Base-by-base conservation (phyloP, 768 basidiomycete species). In the Cyclocybe cylindracea region DNA sequence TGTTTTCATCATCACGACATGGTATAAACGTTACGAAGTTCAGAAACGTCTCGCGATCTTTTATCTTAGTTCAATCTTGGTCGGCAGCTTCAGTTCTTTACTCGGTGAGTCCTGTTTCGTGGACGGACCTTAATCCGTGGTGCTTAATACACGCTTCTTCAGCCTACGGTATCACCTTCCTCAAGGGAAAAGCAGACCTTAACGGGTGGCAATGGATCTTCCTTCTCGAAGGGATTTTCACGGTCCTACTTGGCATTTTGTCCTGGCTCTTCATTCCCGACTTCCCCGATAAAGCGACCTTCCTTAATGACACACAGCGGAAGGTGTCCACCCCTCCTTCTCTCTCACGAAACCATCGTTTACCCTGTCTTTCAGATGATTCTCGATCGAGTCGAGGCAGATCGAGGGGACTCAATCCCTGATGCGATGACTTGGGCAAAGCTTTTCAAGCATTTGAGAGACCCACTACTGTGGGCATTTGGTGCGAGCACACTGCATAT, bases 21-120 rank as follows among this genome's bases (percentile, higher is more conserved):
- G 74, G 73, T 72, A 74, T 54, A 70, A 66, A 16, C 69, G 74
- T 7, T 63, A 72, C 40, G 75, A 77, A 59, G 73, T 76, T 5
- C 73, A 77, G 43, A 60, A 58, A 52, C 59, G 56, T 24, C 54
- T 62, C 32, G 59, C 61, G 11, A 42, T 60, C 19, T 62, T 62
- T 44, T 62, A 62, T 41, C 45, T 62, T 2, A 44, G 44, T 29
- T 60, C 61, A 7, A 56, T 56, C 32, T 37, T 59, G 2, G 42
- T 62, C 32, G 54, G 41, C 24, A 43, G 40, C 36, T 58, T 58
- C 52, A 58, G 56, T 31, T 55, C 60, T 2, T 55, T 54, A 14
- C 61, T 61, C 10, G 60, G 60, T 61, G 24, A 38, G 62, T 61
- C 33, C 24, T 68, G 66, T 2, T 65, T 68, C 37, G 46, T 64